Conservation (phyloP, 1,284 basidiomycete species). For the Melanopsichium pennsylvanicum region DNA sequence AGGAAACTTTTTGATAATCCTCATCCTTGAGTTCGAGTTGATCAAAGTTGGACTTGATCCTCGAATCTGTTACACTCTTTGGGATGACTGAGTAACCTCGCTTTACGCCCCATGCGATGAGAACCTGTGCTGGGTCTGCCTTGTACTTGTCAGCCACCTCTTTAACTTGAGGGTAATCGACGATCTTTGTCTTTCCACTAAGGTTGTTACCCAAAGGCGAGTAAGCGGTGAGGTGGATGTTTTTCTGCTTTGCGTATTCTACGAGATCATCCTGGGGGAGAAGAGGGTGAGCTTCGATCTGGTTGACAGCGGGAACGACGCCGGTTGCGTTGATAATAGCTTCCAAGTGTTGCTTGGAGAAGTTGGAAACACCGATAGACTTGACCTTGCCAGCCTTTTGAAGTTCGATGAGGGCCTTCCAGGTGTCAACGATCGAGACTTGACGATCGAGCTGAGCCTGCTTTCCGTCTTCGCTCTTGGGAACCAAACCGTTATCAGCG, state of each 20-base stretch:
- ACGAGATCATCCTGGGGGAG: conserved; percentile 63
- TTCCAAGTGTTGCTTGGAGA: conserved; percentile 74
- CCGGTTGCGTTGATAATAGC: conserved; percentile 78
- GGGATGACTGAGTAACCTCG: conserved; percentile 67
- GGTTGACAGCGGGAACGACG: conserved; percentile 79
- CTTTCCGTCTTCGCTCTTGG: conserved; percentile 68
- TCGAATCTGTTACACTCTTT: conserved; percentile 65
- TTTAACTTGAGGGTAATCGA: conserved; percentile 62
- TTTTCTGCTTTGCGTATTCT: conserved; percentile 50
- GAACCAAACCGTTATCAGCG: conserved; percentile 68
- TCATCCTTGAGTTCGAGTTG: conserved; percentile 62
- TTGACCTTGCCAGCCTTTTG: conserved; percentile 65
- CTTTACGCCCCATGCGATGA: conserved; percentile 67
- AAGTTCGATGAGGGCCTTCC: conserved; percentile 79
- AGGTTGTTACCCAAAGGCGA: conserved; percentile 67
- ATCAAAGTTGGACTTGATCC: conserved; percentile 66
- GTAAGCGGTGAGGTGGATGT: conserved; percentile 67
- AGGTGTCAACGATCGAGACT: conserved; percentile 77
- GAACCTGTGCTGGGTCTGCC: conserved; percentile 64
- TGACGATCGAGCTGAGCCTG: conserved; percentile 72
- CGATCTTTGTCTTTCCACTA: conserved; percentile 50
- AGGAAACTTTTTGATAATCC: conserved; percentile 59
- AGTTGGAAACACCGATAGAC: conserved; percentile 77
- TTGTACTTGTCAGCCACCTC: conserved; percentile 65
- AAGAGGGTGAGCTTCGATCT: conserved; percentile 82